Evolutionary conservation across 106 monocot species (phyloP).

Genomic region (Amphibolis antarctica): DNA sequence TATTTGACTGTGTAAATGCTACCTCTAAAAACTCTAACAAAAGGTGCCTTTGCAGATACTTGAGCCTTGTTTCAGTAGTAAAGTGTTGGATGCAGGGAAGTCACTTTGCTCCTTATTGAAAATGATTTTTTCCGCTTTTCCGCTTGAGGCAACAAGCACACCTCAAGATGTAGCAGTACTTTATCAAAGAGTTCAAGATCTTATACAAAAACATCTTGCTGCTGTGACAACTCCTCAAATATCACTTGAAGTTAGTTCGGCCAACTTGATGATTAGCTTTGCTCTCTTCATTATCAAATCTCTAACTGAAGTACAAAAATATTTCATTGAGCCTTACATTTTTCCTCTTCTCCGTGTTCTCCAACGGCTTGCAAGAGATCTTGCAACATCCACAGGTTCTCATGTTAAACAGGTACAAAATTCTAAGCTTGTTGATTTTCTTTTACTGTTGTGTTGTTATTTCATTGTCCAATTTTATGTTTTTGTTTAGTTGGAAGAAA

Average conservation of each 20-base stretch:
- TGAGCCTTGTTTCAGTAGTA: slow-evolving; percentile 90
- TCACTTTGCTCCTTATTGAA: slow-evolving; percentile 84
- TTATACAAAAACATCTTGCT: slow-evolving; percentile 91
- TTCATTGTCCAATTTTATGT: no score
- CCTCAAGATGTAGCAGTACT: slow-evolving; percentile 72
- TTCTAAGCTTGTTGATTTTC: no score
- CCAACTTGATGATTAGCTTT: slow-evolving; percentile 83
- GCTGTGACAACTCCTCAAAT: slow-evolving; percentile 77
- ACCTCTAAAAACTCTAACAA: background rate
- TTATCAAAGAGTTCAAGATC: slow-evolving; percentile 84
- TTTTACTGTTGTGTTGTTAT: no score
- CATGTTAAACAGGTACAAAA: slow-evolving; percentile 80
- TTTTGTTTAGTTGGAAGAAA: no score
- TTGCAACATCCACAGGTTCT: slow-evolving; percentile 58
- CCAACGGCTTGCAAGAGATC: slow-evolving; percentile 81
- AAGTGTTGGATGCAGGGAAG: slow-evolving; percentile 96
- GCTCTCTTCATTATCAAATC: slow-evolving; percentile 62
- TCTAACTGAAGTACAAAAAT: slow-evolving; percentile 79
- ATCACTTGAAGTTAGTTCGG: slow-evolving; percentile 69
- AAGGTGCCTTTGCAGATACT: slow-evolving; percentile 44
- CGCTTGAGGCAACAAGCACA: slow-evolving; percentile 55
- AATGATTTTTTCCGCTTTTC: slow-evolving; percentile 89
- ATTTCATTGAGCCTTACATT: slow-evolving; percentile 70
- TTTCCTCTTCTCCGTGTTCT: slow-evolving; percentile 77
- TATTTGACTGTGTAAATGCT: background rate